These are phyloP conservation scores for Massospora cicadina DNA, from an alignment of 371 early-diverging fungal species.

Conservation along the genomic window DNA sequence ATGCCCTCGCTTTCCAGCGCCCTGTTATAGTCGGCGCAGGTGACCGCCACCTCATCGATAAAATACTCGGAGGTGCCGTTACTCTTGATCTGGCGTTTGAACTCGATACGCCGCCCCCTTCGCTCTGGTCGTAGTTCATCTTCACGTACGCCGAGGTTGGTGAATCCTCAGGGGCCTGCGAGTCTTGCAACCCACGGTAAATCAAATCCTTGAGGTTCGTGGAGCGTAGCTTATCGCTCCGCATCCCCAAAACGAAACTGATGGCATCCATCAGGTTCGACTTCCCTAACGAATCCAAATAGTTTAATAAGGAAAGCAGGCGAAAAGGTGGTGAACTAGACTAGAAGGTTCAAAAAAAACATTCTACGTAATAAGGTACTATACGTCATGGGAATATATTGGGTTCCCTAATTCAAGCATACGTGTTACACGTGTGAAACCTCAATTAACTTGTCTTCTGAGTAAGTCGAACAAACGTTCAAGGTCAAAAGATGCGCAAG, in stretches of 20 bases:
- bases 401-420: too few relatives aligned
- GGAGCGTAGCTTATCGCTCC: constrained; percentile 73
- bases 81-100: constrained; percentile 48
- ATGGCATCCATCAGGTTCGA: constrained; percentile 99
- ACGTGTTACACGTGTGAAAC: too few relatives aligned
- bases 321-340: too few relatives aligned
- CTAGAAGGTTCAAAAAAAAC: too few relatives aligned
- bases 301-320: too few relatives aligned
- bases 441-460: too few relatives aligned
- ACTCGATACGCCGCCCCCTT: constrained; percentile 27
- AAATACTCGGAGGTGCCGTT: constrained; percentile 73
- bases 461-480: too few relatives aligned
- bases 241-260: constrained; percentile 91
- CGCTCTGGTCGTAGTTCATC: constrained; percentile 51
- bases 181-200: constrained; percentile 36
- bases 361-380: too few relatives aligned
- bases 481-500: too few relatives aligned
- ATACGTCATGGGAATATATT: too few relatives aligned
- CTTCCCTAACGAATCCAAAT: too few relatives aligned
- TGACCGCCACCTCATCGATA: constrained; percentile 55
- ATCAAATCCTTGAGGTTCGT: constrained; percentile 76
- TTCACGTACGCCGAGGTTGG: constrained; percentile 50
- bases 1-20: constrained; percentile 77
- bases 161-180: constrained; percentile 15
- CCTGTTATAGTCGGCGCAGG: constrained; percentile 51